A percentile compares a stretch with the other conserved stretches of the same genome.
These are phyloP conservation scores for Colletotrichum sp. DNA, from an alignment of 2,329 filamentous ascomycete species.

Conservation along the genomic window DNA sequence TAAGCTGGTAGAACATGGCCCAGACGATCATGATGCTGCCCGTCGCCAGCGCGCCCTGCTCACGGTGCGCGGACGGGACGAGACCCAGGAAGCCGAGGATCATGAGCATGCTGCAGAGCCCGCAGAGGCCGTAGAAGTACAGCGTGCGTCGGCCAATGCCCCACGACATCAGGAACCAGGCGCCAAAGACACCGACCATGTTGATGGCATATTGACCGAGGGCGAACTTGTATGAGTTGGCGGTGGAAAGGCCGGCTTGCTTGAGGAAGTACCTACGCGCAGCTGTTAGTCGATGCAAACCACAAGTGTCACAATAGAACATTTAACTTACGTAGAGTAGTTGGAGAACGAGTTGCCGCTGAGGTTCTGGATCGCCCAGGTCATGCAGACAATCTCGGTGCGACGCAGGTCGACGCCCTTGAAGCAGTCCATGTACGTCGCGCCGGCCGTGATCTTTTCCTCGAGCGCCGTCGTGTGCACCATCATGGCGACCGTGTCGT, in stretches of 20 bases:
- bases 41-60: constrained; percentile 73
- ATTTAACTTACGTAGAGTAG: constrained; percentile 58
- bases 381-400: constrained; percentile 73
- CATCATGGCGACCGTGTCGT: constrained; percentile 93
- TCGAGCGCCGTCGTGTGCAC: constrained; percentile 85
- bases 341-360: constrained; percentile 70
- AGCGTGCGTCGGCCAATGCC: constrained; percentile 78
- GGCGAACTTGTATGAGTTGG: constrained; percentile 63
- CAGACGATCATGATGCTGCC: constrained; percentile 86
- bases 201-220: constrained; percentile 73
- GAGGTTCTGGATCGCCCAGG: constrained; percentile 68
- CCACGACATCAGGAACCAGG: constrained; percentile 79
- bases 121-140: constrained; percentile 77
- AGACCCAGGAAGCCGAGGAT: constrained; percentile 85
- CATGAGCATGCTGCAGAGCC: constrained; percentile 77
- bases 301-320: too few relatives aligned
- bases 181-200: constrained; percentile 81
- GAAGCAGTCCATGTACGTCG: constrained; percentile 84
- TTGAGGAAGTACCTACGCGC: constrained; percentile 58
- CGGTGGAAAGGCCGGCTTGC: constrained; percentile 60
- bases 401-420: constrained; percentile 77
- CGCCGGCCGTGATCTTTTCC: constrained; percentile 74
- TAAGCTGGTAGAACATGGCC: constrained; percentile 84
- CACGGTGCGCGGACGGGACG: constrained; percentile 63
- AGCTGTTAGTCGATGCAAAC: neutral